phyloP scores from a whole-genome alignment of 805 yeast species.

The Monosporozyma yasuniensis region DNA sequence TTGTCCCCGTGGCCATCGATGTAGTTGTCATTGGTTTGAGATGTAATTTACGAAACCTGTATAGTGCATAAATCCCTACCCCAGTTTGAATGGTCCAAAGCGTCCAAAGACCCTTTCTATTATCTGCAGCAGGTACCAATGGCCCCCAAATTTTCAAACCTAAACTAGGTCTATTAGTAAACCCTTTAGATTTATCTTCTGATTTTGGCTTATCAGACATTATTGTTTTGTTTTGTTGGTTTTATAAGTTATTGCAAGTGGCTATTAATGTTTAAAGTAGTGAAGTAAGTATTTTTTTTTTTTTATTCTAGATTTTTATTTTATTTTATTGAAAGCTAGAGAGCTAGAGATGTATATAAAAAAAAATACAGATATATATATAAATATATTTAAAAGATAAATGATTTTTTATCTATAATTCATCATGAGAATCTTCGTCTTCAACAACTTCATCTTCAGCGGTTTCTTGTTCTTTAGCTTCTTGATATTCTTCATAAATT shows the following conservation, averaged over 20 bases:
- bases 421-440: conserved; percentile 26
- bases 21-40: background rate
- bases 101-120: conserved; percentile 43
- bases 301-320: background rate
- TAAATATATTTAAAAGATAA: background rate
- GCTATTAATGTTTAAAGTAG: no score
- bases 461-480: conserved; percentile 9
- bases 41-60: conserved; percentile 11
- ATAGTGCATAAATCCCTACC: conserved; percentile 34
- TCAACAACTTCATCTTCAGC: conserved; percentile 14
- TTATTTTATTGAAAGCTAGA: conserved; percentile 5
- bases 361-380: background rate
- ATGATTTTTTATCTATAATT: conserved; percentile 14
- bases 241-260: no score
- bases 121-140: conserved; percentile 63
- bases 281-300: no score
- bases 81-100: conserved; percentile 46
- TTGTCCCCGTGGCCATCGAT: background rate
- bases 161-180: conserved; percentile 41
- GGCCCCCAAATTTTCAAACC: conserved; percentile 64
- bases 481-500: conserved; percentile 20
- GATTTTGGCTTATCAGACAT: conserved; percentile 11
- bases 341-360: no score
- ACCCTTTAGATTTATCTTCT: background rate
- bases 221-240: no score